phyloP scores from a whole-genome alignment of 2,329 filamentous ascomycete genomes.

The Albifimbria verrucaria region DNA sequence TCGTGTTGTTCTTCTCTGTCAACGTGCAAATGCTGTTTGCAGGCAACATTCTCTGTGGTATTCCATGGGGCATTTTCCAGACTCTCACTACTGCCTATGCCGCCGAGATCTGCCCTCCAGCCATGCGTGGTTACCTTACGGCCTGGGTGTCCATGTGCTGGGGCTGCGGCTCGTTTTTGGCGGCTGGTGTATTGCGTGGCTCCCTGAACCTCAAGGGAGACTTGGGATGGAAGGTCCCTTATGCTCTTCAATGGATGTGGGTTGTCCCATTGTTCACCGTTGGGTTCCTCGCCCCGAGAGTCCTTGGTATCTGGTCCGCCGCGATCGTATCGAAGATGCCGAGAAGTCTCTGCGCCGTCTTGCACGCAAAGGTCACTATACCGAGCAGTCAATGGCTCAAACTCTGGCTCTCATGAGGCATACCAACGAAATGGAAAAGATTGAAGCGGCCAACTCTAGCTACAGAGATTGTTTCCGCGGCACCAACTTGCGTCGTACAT shows the following conservation, averaged over 20 bases:
- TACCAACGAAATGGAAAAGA: conserved; percentile 36
- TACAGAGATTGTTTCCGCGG: conserved; percentile 39
- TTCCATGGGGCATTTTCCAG: conserved; percentile 25
- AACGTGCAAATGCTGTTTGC: conserved; percentile 31
- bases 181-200: conserved; percentile 29
- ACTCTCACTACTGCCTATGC: conserved; percentile 41
- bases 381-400: conserved; percentile 33
- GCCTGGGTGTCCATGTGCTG: conserved; percentile 41
- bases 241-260: conserved; percentile 42
- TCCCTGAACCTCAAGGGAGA: conserved; percentile 13
- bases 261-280: conserved; percentile 30
- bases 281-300: conserved; percentile 36
- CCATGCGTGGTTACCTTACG: conserved; percentile 35
- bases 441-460: conserved; percentile 26
- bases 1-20: conserved; percentile 37
- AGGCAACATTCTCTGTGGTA: conserved; percentile 33
- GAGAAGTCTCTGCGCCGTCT: conserved; percentile 26
- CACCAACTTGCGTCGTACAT: conserved; percentile 34
- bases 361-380: conserved; percentile 26
- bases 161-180: conserved; percentile 38
- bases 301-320: conserved; percentile 38
- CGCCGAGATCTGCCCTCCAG: conserved; percentile 30
- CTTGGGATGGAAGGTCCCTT: conserved; percentile 29
- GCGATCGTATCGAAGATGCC: conserved; percentile 25
- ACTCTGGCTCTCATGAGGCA: conserved; percentile 38